These are phyloP conservation scores for Selenicereus undatus DNA, from an alignment of 148 eudicot genomes.

Conservation along the genomic window DNA sequence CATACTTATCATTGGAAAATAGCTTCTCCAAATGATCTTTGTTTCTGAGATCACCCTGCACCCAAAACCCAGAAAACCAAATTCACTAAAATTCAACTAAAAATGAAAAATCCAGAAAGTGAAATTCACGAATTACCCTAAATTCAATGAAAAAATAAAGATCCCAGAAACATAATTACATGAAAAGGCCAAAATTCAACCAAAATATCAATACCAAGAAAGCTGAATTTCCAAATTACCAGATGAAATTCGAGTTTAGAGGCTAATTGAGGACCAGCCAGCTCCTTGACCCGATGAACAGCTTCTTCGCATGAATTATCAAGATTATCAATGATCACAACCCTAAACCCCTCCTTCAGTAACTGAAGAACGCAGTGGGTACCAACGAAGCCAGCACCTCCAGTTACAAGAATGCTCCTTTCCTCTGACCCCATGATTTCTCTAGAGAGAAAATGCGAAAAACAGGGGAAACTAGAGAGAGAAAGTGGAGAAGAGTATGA, in stretches of 20 bases:
- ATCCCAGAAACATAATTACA: neutral
- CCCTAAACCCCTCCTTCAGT: conserved; percentile 56
- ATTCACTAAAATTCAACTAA: conserved; percentile 3
- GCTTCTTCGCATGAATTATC: conserved; percentile 68
- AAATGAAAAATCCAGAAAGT: neutral
- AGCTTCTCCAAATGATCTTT: conserved; percentile 71
- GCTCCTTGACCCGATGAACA: conserved; percentile 39
- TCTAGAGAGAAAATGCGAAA: neutral
- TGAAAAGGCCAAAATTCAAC: neutral
- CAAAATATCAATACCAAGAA: neutral
- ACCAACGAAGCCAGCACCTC: conserved; percentile 88
- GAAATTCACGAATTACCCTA: neutral
- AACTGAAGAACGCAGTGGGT: conserved; percentile 70
- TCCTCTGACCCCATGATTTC: conserved; percentile 35
- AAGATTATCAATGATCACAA: conserved; percentile 66
- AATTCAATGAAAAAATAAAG: neutral
- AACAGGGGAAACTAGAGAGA: neutral
- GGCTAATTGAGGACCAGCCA: conserved; percentile 55
- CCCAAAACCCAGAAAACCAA: conserved; percentile 9
- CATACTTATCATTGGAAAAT: conserved; percentile 59
- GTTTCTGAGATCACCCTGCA: conserved; percentile 81
- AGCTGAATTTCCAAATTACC: conserved; percentile 28
- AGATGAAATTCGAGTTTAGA: conserved; percentile 52
- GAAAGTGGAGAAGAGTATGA: neutral
- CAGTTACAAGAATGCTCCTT: conserved; percentile 60